Conservation (phyloP, 257 asterid species). For the Lycium ferocissimum region DNA sequence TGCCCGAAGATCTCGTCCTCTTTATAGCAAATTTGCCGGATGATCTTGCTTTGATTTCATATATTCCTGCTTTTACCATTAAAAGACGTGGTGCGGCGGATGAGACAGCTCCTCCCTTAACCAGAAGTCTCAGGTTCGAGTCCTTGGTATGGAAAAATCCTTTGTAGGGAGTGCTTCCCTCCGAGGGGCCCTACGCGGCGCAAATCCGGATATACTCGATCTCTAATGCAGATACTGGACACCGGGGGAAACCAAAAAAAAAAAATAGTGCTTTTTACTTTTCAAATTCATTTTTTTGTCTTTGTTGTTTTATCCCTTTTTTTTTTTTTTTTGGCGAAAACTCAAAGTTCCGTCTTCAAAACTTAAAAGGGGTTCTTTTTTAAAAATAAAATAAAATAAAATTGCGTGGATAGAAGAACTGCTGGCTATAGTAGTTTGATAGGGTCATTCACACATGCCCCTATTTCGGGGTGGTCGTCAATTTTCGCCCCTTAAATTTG, state of each 20-base stretch:
- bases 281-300: background rate
- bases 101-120: too few species aligned
- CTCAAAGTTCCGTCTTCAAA: background rate
- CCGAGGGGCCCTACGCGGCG: too few species aligned
- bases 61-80: background rate
- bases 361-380: background rate
- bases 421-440: background rate
- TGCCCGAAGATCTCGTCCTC: background rate
- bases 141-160: too few species aligned
- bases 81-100: too few species aligned
- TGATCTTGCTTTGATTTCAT: conserved; percentile 15
- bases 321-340: background rate
- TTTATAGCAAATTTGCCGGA: background rate
- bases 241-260: too few species aligned
- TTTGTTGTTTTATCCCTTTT: background rate
- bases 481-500: too few species aligned
- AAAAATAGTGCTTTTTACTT: background rate
- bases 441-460: background rate
- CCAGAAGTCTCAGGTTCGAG: too few species aligned
- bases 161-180: too few species aligned
- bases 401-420: background rate
- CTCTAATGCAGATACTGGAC: too few species aligned
- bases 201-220: too few species aligned
- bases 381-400: background rate
- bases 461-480: too few species aligned